phyloP scores from a whole-genome alignment of 352 stramenopile species.

The Globisporangium uncinulatum region DNA sequence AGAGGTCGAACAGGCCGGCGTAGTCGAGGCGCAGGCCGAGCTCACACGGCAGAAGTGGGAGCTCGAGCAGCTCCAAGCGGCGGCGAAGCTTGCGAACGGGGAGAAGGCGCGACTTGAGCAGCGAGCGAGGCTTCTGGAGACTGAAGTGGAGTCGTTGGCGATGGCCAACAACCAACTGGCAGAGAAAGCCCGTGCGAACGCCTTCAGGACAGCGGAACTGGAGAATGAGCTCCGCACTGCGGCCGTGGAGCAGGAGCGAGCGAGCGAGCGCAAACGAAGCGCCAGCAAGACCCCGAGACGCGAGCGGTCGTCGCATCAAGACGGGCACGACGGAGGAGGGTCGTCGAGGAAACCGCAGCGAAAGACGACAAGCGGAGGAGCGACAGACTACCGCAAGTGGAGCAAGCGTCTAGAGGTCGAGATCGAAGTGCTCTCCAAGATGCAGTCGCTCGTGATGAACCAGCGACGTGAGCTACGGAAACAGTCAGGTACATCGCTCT shows the following conservation, averaged over 20 bases:
- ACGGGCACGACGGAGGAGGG: slow-evolving; percentile 1
- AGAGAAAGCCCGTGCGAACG: slow-evolving; percentile 23
- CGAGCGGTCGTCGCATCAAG: not conserved
- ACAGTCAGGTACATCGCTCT: slow-evolving; percentile 14
- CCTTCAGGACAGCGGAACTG: slow-evolving; percentile 17
- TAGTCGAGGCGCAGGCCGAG: slow-evolving; percentile 9
- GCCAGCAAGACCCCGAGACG: too few relatives aligned
- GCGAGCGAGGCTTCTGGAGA: slow-evolving; percentile 20
- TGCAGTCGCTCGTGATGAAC: slow-evolving; percentile 27
- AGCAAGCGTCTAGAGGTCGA: slow-evolving; percentile 41
- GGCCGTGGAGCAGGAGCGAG: slow-evolving; percentile 16
- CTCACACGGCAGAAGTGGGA: slow-evolving; percentile 40
- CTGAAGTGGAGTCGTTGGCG: slow-evolving; percentile 28
- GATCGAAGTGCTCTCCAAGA: slow-evolving; percentile 38
- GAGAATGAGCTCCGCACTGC: slow-evolving; percentile 10
- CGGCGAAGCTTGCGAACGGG: slow-evolving; percentile 21
- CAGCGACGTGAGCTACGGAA: slow-evolving; percentile 44
- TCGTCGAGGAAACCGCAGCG: slow-evolving; percentile 3
- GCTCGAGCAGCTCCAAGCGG: slow-evolving; percentile 36
- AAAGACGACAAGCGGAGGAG: not conserved
- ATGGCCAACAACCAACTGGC: slow-evolving; percentile 23
- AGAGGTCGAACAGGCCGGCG: slow-evolving; percentile 12
- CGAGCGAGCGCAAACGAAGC: slow-evolving; percentile 15
- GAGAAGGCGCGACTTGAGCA: slow-evolving; percentile 34
- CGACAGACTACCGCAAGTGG: slow-evolving; percentile 32